A percentile compares a stretch with the other conserved stretches of the same genome.
These are phyloP conservation scores for Aschersonia sp. DNA, from an alignment of 2,329 filamentous ascomycete genomes.

Conservation along the genomic window DNA sequence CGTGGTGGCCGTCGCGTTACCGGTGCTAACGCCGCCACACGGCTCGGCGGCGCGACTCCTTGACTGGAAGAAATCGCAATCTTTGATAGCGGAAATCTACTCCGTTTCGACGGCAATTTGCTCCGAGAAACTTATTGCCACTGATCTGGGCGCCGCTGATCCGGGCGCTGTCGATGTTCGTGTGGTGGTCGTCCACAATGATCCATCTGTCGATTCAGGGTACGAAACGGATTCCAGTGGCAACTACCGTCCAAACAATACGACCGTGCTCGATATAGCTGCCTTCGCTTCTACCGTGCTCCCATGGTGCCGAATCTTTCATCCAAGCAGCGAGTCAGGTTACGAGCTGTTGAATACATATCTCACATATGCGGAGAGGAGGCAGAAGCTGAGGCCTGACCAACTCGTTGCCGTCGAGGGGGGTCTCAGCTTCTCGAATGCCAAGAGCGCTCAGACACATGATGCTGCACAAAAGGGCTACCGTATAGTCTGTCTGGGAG, in stretches of 20 bases:
- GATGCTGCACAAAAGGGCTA: constrained; percentile 7
- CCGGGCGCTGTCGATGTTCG: constrained; percentile 63
- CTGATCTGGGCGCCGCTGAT: constrained; percentile 36
- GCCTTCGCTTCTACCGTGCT: constrained; percentile 38
- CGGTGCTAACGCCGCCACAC: constrained; percentile 40
- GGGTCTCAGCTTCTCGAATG: constrained; percentile 28
- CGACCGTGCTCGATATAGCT: constrained; percentile 32
- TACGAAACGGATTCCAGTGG: constrained; percentile 19
- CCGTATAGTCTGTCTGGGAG: constrained; percentile 58
- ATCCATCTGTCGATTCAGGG: constrained; percentile 13
- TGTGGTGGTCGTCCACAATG: constrained; percentile 58
- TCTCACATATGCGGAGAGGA: constrained; percentile 29
- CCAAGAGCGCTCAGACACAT: not conserved
- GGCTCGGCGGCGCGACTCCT: constrained; percentile 19
- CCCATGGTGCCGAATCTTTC: constrained; percentile 52
- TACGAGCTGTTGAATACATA: constrained; percentile 40
- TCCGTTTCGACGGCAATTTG: constrained; percentile 62
- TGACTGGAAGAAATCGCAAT: constrained; percentile 56
- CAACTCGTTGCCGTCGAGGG: constrained; percentile 38
- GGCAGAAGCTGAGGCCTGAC: constrained; percentile 30
- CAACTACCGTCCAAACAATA: constrained; percentile 27
- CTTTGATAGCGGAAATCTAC: constrained; percentile 65
- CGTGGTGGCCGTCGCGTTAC: constrained; percentile 45
- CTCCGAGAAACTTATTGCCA: constrained; percentile 44
- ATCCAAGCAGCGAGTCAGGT: constrained; percentile 50